Evolutionary conservation across 768 basidiomycete genomes (phyloP).

Genomic region (Atractiella rhizophila): DNA sequence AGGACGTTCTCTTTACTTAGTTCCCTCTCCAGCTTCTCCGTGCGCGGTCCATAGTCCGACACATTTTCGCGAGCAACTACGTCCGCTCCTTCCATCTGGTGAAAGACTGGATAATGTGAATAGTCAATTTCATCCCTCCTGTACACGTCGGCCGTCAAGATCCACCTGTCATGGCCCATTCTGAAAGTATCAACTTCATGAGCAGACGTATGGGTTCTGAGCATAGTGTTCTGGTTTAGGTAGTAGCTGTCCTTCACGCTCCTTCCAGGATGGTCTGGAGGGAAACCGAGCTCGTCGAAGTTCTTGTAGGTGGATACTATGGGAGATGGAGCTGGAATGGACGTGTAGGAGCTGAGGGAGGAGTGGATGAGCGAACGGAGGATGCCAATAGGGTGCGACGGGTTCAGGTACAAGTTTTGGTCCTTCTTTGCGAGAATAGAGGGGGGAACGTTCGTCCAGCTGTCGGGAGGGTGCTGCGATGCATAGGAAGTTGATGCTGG

Average conservation of each 20-base stretch:
- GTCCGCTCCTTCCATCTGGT: conserved; percentile 86
- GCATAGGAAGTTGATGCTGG: no score
- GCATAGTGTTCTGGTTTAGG: conserved; percentile 65
- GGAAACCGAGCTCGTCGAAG: conserved; percentile 91
- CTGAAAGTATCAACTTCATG: conserved; percentile 81
- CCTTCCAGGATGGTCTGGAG: conserved; percentile 75
- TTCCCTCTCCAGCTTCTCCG: no score
- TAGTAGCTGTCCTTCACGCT: conserved; percentile 84
- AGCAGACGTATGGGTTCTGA: conserved; percentile 92
- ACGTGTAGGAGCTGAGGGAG: conserved; percentile 55
- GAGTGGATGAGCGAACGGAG: conserved; percentile 59
- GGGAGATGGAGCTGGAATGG: conserved; percentile 37
- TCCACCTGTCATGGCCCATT: conserved; percentile 47
- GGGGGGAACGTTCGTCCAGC: conserved; percentile 57
- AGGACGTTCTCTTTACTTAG: no score
- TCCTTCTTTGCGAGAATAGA: conserved; percentile 60
- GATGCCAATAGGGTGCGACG: conserved; percentile 61
- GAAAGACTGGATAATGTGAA: conserved; percentile 91
- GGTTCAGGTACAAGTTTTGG: conserved; percentile 45
- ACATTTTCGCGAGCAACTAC: conserved; percentile 38
- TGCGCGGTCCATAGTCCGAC: no score
- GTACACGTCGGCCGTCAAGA: conserved; percentile 90
- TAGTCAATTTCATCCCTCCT: conserved; percentile 91
- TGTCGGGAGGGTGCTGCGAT: conserved; percentile 56
- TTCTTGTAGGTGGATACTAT: conserved; percentile 73